A percentile compares a stretch with the other conserved stretches of the same genome.
Conservation (phyloP, 164 flowering plant genomes). For the grape (Vitis vinifera) region ASM3070453v1 NC_081805.1:21508001-21508500, state of each 20-base stretch:
- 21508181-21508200: conserved; percentile 45
- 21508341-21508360: conserved; percentile 15
- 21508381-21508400: conserved; percentile 45
- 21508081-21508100: conserved; percentile 3
- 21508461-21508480: not conserved
- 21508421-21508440: conserved; percentile 1
- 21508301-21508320: not conserved
- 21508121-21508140: conserved; percentile 16
- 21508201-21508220: conserved; percentile 29
- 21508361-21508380: conserved; percentile 43
- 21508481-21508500: conserved; percentile 5
- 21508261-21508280: conserved; percentile 24
- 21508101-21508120: not conserved
- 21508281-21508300: conserved; percentile 1
- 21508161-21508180: conserved; percentile 1
- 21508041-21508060: conserved; percentile 18
- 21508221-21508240: conserved; percentile 46
- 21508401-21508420: conserved; percentile 24
- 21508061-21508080: conserved; percentile 11
- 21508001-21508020: conserved; percentile 28
- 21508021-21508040: conserved; percentile 15
- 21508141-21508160: conserved; percentile 5
- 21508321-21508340: not conserved
- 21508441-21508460: not conserved
- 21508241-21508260: conserved; percentile 51